Evolutionary conservation across 768 basidiomycete species (phyloP).

Genomic region (Phlebiopsis gigantea): DNA sequence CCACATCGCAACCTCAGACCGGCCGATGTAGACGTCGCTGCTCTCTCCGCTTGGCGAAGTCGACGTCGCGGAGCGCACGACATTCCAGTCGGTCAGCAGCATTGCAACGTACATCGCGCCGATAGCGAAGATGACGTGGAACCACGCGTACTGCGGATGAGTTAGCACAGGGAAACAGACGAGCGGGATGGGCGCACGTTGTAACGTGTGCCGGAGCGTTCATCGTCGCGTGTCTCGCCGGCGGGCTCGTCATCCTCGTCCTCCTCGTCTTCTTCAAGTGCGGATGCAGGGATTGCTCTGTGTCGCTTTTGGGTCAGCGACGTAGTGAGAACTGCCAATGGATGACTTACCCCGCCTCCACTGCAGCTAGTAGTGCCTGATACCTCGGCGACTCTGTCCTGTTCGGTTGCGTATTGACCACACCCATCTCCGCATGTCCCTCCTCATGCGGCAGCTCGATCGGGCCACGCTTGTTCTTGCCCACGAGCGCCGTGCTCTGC

Average conservation of each 20-base stretch:
- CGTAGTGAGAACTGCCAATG: no score
- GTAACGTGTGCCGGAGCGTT: constrained; percentile 89
- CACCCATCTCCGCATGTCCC: constrained; percentile 61
- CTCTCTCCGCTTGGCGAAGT: constrained; percentile 48
- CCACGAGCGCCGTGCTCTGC: constrained; percentile 85
- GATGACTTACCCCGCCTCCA: constrained; percentile 77
- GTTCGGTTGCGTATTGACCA: constrained; percentile 81
- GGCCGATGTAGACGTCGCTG: constrained; percentile 78
- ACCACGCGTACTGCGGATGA: constrained; percentile 85
- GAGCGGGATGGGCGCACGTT: constrained; percentile 51
- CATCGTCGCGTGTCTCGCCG: constrained; percentile 84
- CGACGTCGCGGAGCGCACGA: constrained; percentile 41
- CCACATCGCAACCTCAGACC: constrained; percentile 98
- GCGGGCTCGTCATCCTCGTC: constrained; percentile 70
- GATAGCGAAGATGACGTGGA: constrained; percentile 95
- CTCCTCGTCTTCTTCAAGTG: constrained; percentile 72
- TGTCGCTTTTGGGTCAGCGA: no score
- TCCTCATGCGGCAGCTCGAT: constrained; percentile 54
- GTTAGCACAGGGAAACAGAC: background rate
- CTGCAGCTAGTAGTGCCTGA: constrained; percentile 91
- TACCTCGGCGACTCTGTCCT: constrained; percentile 85
- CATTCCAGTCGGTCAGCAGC: constrained; percentile 94
- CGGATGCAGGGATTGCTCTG: constrained; percentile 91
- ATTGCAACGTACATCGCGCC: constrained; percentile 98
- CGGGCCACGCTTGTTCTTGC: constrained; percentile 53